These are phyloP conservation scores for Lycium ferocissimum DNA, from an alignment of 257 asterid genomes.

Conservation along the genomic window DNA sequence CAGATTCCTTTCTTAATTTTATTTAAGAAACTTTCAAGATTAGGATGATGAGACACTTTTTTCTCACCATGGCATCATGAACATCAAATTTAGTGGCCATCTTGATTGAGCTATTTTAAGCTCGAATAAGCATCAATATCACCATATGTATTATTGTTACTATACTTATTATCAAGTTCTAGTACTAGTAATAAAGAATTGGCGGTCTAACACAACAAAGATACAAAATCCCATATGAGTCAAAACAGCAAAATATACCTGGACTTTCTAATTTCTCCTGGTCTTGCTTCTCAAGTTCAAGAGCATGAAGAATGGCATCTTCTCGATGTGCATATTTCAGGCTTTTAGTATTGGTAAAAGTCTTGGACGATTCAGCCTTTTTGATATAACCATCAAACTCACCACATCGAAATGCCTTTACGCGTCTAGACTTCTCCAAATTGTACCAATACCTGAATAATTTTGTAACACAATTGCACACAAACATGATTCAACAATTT, in stretches of 20 bases:
- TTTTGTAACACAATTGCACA: slow-evolving; percentile 16
- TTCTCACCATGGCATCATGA: neutral
- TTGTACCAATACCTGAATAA: slow-evolving; percentile 51
- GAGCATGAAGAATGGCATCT: slow-evolving; percentile 43
- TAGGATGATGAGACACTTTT: neutral
- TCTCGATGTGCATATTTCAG: slow-evolving; percentile 34
- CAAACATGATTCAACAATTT: neutral
- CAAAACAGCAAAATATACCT: slow-evolving; percentile 42
- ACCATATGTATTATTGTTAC: neutral
- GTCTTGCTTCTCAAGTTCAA: slow-evolving; percentile 41
- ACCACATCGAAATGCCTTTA: slow-evolving; percentile 45
- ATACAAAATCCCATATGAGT: neutral
- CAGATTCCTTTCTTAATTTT: neutral
- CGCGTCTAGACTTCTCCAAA: slow-evolving; percentile 42
- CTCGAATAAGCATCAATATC: neutral
- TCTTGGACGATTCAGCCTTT: slow-evolving; percentile 34
- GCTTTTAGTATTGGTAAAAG: neutral
- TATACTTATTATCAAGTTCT: neutral
- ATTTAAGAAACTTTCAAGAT: neutral
- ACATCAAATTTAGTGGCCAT: neutral
- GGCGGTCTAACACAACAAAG: neutral
- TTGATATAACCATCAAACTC: slow-evolving; percentile 45
- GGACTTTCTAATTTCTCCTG: slow-evolving; percentile 39
- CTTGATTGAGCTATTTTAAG: neutral
- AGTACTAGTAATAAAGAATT: neutral